Percentiles rank a stretch among this genome's conserved stretches.
Conservation (phyloP, 345 rosid species). For the Lenwebbia sp. region DNA sequence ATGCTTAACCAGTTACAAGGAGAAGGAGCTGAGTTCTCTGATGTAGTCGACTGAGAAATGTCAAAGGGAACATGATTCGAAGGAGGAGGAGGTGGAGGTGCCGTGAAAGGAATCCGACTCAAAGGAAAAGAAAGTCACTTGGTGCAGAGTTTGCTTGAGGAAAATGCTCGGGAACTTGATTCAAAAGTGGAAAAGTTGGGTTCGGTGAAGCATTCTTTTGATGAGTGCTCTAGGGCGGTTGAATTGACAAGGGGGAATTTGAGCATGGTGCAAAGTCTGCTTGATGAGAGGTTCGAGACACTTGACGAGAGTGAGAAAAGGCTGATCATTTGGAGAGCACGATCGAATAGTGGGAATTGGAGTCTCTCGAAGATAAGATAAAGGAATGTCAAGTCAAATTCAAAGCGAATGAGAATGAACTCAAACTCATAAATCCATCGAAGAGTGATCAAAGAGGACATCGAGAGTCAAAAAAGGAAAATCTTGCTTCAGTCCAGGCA, state of each 20-base stretch:
- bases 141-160: not conserved
- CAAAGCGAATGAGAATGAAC: too few species aligned
- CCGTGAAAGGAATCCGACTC: not conserved
- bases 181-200: not conserved
- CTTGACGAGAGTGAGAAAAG: not conserved
- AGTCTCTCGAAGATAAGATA: too few species aligned
- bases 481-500: too few species aligned
- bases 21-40: not conserved
- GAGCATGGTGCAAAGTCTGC: not conserved
- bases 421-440: too few species aligned
- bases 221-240: not conserved
- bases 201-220: not conserved
- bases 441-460: too few species aligned
- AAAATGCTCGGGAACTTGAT: not conserved
- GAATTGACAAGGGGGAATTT: conserved; percentile 3
- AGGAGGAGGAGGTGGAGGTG: not conserved
- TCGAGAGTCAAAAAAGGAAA: not conserved
- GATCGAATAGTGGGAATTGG: too few species aligned
- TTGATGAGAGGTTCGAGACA: conserved; percentile 1
- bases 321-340: not conserved
- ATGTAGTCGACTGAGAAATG: not conserved
- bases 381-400: too few species aligned
- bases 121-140: not conserved
- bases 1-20: not conserved
- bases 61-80: not conserved